phyloP scores from a whole-genome alignment of 192 early-diverging fungal genomes.

The Spizellomyces sp. region DNA sequence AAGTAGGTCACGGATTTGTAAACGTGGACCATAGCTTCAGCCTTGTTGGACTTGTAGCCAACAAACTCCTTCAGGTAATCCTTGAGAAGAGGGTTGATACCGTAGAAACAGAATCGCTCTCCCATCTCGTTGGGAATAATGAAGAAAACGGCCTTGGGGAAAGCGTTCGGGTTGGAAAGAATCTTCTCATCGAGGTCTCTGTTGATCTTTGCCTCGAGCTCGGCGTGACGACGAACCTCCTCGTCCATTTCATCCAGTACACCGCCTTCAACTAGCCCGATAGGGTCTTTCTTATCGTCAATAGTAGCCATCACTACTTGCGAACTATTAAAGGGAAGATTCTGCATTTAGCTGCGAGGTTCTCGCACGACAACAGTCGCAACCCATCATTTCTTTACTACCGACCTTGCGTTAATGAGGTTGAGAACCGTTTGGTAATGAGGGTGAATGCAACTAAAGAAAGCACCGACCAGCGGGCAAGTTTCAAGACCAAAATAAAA shows the following conservation, averaged over 20 bases:
- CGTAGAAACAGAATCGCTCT: slow-evolving; percentile 64
- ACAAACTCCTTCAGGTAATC: slow-evolving; percentile 40
- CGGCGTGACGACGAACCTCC: slow-evolving; percentile 6
- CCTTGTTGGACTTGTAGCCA: slow-evolving; percentile 28
- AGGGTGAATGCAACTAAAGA: too few species aligned
- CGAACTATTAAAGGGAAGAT: too few species aligned
- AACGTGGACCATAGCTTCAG: slow-evolving; percentile 39
- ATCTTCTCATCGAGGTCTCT: slow-evolving; percentile 53
- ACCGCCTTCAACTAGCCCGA: background rate
- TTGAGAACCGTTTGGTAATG: too few species aligned
- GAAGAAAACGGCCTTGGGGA: slow-evolving; percentile 40
- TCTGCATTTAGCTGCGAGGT: too few species aligned
- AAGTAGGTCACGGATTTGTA: slow-evolving; percentile 60
- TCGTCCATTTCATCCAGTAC: background rate
- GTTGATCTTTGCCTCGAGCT: slow-evolving; percentile 53
- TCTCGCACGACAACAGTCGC: too few species aligned
- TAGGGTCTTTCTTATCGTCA: background rate
- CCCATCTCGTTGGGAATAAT: slow-evolving; percentile 59
- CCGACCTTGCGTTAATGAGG: too few species aligned
- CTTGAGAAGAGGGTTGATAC: slow-evolving; percentile 56
- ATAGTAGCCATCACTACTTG: background rate
- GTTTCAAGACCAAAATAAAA: too few species aligned
- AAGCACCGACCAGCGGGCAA: too few species aligned
- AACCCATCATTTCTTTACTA: too few species aligned
- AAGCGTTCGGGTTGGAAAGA: slow-evolving; percentile 46